Evolutionary conservation across 2,329 filamentous ascomycete genomes (phyloP), one percentile per base, ranked within the genome.

Genomic region (Penicillium sp.): DNA sequence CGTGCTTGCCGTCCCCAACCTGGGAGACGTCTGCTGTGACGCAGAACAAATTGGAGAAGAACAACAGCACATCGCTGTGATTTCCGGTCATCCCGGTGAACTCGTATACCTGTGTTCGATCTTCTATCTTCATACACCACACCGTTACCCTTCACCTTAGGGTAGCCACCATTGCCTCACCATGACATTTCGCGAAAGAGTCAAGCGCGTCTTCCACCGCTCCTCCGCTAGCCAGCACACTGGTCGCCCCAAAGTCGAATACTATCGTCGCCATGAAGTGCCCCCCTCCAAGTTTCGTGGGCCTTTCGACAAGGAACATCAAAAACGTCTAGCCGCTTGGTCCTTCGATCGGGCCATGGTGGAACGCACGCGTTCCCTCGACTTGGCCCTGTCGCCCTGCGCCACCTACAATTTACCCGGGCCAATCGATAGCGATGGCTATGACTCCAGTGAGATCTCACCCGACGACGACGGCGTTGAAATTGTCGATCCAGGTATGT

Each of bases 251-350:
- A 76, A 77, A 55, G 71, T 79, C 54, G 73, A 79, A 69, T 76
- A 80, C 59, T 81, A 80, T 65, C 75, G 75, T 52, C 75, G 76
- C 18, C 63, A 74, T 61, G 78, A 81, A 61, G 70, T 79, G 16
- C 78, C 78, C 1, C 73, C 69, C 14, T 79, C 78, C 28, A 81
- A 81, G 53, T 81, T 80, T 58, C 71, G 71, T 13, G 78, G 78
- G 9, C 78, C 77, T 0, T 76, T 78, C 57, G 77, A 81, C 56
- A 72, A 72, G 48, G 71, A 72, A 56, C 78, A 80, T 57, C 71
- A 77, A 59, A 71, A 73, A 37, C 69, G 58, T 29, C 59, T 81
- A 43, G 73, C 75, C 11, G 72, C 75, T 10, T 81, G 77, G 71
- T 75, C 74, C 8, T 78, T 80, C 48, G 68, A 68, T 9, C 64